A percentile compares a stretch with the other conserved stretches of the same genome.
phyloP scores from a whole-genome alignment of 1,284 basidiomycete species.

The Coniferiporia sulphurascens region DNA sequence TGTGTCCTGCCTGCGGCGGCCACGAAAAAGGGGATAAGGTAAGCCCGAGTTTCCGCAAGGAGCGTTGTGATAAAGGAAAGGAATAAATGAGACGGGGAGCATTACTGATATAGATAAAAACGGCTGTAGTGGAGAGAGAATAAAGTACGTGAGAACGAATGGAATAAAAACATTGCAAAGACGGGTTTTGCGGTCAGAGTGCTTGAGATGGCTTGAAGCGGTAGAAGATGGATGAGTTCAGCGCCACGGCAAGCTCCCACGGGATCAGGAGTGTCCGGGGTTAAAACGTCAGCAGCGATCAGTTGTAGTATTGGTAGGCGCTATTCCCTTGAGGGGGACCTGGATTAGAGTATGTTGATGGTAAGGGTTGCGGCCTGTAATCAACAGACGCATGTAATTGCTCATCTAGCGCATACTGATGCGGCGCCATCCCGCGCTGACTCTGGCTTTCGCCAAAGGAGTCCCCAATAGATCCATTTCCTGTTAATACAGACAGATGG shows the following conservation, averaged over 20 bases:
- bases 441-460: neutral
- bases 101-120: neutral
- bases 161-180: neutral
- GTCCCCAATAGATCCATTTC: neutral
- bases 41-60: neutral
- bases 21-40: neutral
- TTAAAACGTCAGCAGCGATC: too few relatives aligned
- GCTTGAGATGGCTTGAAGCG: neutral
- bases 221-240: neutral
- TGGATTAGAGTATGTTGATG: too few relatives aligned
- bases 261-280: too few relatives aligned
- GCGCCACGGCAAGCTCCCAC: too few relatives aligned
- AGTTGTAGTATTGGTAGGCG: too few relatives aligned
- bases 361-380: too few relatives aligned
- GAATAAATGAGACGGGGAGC: neutral
- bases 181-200: neutral
- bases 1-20: too few relatives aligned
- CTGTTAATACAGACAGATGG: neutral
- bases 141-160: constrained; percentile 5
- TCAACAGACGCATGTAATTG: too few relatives aligned
- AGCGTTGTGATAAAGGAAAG: neutral
- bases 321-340: too few relatives aligned
- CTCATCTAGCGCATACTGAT: neutral
- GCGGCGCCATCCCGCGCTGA: neutral
- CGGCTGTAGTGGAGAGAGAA: neutral